Conservation (phyloP, 1,284 basidiomycete genomes). For the Austropuccinia psidii region DNA sequence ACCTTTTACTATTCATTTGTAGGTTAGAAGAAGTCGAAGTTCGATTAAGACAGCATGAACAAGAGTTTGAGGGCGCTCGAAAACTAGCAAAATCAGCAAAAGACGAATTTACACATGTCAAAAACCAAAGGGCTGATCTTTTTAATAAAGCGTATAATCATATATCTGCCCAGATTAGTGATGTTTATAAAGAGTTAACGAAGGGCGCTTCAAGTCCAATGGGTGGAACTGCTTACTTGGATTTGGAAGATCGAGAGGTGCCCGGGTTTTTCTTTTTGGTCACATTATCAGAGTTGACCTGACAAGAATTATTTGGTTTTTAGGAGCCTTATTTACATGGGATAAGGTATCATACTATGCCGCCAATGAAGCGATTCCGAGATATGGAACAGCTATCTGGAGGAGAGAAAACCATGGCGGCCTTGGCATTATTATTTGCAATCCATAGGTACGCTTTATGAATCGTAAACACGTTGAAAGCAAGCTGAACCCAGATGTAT, state of each 20-base stretch:
- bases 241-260: conserved; percentile 88
- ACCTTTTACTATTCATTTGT: background rate
- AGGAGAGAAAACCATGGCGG: conserved; percentile 97
- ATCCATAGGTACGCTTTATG: conserved; percentile 61
- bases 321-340: conserved; percentile 92
- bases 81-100: conserved; percentile 79
- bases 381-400: conserved; percentile 99
- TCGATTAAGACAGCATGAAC: conserved; percentile 54
- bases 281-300: background rate
- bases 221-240: conserved; percentile 74
- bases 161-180: conserved; percentile 86
- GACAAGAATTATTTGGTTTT: background rate
- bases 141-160: conserved; percentile 97
- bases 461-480: background rate
- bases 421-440: conserved; percentile 86
- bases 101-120: conserved; percentile 82
- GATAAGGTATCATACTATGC: conserved; percentile 98
- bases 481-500: background rate
- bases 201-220: conserved; percentile 84
- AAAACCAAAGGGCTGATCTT: conserved; percentile 70
- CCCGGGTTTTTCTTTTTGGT: conserved; percentile 39
- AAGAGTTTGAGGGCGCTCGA: conserved; percentile 55
- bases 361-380: conserved; percentile 96
- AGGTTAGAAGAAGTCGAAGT: conserved; percentile 86
- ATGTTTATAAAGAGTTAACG: conserved; percentile 95